Evolutionary conservation across 1,284 basidiomycete genomes (phyloP), one percentile per base, ranked within the genome.

Genomic region (Hymenochaete sp.): DNA sequence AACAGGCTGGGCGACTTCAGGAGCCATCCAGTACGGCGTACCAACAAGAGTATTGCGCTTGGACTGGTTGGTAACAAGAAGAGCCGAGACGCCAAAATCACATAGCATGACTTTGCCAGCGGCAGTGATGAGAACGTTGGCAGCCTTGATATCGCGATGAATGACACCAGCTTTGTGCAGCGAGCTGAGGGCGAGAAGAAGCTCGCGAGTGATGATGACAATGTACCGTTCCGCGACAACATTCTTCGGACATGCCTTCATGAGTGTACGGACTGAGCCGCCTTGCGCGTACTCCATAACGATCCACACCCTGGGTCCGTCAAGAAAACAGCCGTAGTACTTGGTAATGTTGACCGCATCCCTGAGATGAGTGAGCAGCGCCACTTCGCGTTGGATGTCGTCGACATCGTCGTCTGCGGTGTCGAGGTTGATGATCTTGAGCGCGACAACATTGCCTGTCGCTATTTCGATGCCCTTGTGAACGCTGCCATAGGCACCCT

Each of bases 1-100:
- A 2, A 85, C 80, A 31, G 83, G 80, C 51, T 91, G 86, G 13
- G 95, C 88, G 4, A 98, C 92, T 64, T 98, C 95, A 0, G 93
- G 93, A 0, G 93, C 93, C 95, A 98, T 98, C 93, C 93, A 98
- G 61, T 95, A 91, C 0, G 93, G 93, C 0, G 95, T 98, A 1
- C 95, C 95, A 50, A 93, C 90, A 53, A 97, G 79, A 0, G 93
- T 98, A 39, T 91, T 92, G 18, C 93, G 78, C 62, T 97, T 98
- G 60, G 88, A 88, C 4, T 83, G 82, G 1, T 80, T 74, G 4
- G 88, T 92, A 4, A 86, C 80, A 27, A 97, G 75, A 26, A 96
- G 77, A 5, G 96, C 93, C 5, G 93, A 95, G 38, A 98, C 93
- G 29, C 93, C 95, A 65, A 98, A 98, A 65, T 98, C 93, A 60